These are phyloP conservation scores for Corinectria fuckeliana DNA, from an alignment of 2,329 filamentous ascomycete species.

Conservation along the genomic window DNA sequence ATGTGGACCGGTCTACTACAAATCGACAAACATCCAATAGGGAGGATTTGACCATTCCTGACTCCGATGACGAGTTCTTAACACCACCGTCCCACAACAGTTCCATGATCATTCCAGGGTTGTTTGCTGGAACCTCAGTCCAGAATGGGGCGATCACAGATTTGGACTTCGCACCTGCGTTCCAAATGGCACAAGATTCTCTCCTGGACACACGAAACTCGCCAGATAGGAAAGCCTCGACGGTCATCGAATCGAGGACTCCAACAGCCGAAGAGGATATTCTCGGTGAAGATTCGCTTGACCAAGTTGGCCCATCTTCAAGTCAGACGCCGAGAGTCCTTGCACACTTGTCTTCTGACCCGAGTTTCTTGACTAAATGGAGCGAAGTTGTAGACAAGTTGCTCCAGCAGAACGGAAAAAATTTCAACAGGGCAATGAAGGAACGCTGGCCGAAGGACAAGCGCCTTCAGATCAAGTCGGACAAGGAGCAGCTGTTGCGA, in stretches of 20 bases:
- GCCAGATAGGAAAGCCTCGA: constrained; percentile 19
- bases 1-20: background rate
- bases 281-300: constrained; percentile 5
- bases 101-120: constrained; percentile 20
- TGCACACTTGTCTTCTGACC: constrained; percentile 40
- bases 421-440: constrained; percentile 55
- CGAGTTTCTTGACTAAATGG: constrained; percentile 44
- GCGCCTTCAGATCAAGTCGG: constrained; percentile 55
- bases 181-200: background rate
- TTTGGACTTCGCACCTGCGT: background rate
- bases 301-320: constrained; percentile 15
- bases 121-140: background rate
- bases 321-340: constrained; percentile 41
- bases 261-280: background rate
- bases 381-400: constrained; percentile 48
- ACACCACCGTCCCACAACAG: constrained; percentile 41
- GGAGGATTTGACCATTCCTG: constrained; percentile 54
- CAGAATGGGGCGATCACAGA: background rate
- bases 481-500: constrained; percentile 55
- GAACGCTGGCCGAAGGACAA: constrained; percentile 54
- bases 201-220: background rate
- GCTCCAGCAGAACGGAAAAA: constrained; percentile 54
- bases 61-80: constrained; percentile 64
- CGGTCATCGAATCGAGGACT: background rate
- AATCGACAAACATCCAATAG: constrained; percentile 24